Base-by-base conservation (phyloP, 768 basidiomycete species). In the Krasilnikovozyma curviuscula region DNA sequence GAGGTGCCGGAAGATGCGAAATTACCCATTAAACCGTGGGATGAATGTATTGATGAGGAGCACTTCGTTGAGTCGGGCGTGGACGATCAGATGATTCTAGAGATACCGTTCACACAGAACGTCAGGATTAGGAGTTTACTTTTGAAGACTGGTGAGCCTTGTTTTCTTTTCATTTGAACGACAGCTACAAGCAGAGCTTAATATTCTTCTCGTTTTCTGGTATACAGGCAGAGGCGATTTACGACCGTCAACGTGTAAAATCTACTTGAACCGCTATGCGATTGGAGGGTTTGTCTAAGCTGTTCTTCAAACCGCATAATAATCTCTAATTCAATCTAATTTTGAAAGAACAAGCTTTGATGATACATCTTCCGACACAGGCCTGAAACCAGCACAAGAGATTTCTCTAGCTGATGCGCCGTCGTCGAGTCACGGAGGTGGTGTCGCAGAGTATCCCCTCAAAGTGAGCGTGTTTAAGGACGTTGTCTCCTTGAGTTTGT, bases 371-470 rank as follows among this genome's bases (percentile, higher is more conserved):
- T n/a, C n/a, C 10, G 35, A 37, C 18, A 18, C 35, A 35, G 46
- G 46, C 3, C 24, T 52, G 24, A 52, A 52, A 35, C 45, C 50
- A 12, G 35, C 45, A 18, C 50, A 52, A 34, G 50, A 52, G 32
- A 39, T 52, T 18, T 42, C 50, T 7, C 50, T 52, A 25, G 41
- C n/a, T 4, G 40, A 37, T 9, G 34, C 41, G 3, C 16, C 43
- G 13, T 16, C 14, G 2, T 34, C 33, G 4, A 40, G 37, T 37
- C 35, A 35, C 4, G 21, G 33, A 8, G 50, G 50, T 40, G 38
- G 31, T 23, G 50, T 52, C 1, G 38, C 41, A n/a, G 50, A 52
- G 27, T 52, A 52, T 25, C 50, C 50, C 7, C 33, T 52, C n/a
- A 46, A 47, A 32, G 50, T 52, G 2, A 31, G 34, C 1, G 33